Percentiles rank a stretch among this genome's conserved stretches.
Evolutionary conservation across 2,329 filamentous ascomycete species (phyloP).

Genomic region (Alternaria arborescens): DNA sequence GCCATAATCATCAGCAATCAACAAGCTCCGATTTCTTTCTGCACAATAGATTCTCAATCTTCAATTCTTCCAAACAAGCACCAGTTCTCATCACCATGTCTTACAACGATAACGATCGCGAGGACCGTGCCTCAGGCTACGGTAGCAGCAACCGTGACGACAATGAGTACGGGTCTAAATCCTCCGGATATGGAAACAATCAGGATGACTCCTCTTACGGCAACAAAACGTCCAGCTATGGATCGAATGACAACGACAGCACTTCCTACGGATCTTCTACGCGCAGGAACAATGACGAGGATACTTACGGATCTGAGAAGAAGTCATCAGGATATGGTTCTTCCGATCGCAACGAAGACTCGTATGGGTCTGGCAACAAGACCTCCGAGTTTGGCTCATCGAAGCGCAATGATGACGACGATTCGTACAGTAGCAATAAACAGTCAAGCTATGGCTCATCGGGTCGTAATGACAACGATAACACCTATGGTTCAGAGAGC

Average conservation of each 20-base stretch:
- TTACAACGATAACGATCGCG: slow-evolving; percentile 18
- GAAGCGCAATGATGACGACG: slow-evolving; percentile 10
- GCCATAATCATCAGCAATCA: neutral
- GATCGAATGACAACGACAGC: slow-evolving; percentile 9
- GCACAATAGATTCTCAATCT: neutral
- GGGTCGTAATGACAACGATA: slow-evolving; percentile 5
- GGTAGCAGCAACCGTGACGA: slow-evolving; percentile 14
- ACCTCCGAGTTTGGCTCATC: slow-evolving; percentile 13
- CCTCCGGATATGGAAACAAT: slow-evolving; percentile 15
- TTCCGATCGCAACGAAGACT: slow-evolving; percentile 11
- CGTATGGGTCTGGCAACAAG: slow-evolving; percentile 21
- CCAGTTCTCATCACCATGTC: slow-evolving; percentile 11
- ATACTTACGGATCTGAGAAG: slow-evolving; percentile 13
- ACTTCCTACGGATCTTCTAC: neutral
- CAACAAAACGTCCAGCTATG: slow-evolving; percentile 13
- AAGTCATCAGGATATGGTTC: slow-evolving; percentile 14
- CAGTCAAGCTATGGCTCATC: slow-evolving; percentile 11
- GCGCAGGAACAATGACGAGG: neutral
- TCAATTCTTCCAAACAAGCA: neutral
- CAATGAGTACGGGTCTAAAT: slow-evolving; percentile 14
- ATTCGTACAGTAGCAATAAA: slow-evolving; percentile 16
- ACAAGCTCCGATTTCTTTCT: neutral
- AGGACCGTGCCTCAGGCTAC: slow-evolving; percentile 11
- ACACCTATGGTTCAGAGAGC: neutral
- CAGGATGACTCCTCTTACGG: slow-evolving; percentile 15